Base-by-base conservation (phyloP, 768 basidiomycete species). In the Dacryopinax spathularia region DNA sequence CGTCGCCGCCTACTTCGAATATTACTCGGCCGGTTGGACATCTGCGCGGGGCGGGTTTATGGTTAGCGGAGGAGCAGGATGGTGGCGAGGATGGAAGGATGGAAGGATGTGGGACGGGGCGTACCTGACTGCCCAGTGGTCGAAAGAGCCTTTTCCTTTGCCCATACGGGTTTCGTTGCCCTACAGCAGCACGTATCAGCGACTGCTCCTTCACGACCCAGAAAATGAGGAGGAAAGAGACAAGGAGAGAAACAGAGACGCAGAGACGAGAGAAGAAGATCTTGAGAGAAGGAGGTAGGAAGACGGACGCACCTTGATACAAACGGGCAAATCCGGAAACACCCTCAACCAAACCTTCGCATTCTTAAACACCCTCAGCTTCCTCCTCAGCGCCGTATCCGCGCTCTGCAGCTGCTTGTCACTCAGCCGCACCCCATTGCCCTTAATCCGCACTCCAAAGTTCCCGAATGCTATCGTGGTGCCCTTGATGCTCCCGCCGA, bases 81-180 rank as follows among this genome's bases (percentile, higher is more conserved):
- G 39, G 27, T 16, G 22, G n/a, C 22, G 37, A 7, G 61, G 34
- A 61, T 5, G 65, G 65, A 25, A 31, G n/a, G 37, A 27, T 12
- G 29, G 43, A 59, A n/a, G n/a, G 12, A 22, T 13, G 37, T 12
- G 20, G 20, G 27, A 9, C 10, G 10, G 33, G 0, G 71, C 83
- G 62, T 69, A 91, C 90, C 91, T 84, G 64, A 88, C 90, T 29
- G 94, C 91, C 96, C 96, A 99, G 73, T 81, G 97, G 72, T 98
- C 96, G 69, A 98, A 98, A 0, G 88, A 84, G 48, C 96, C 96
- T 74, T 99, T 99, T 65, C 96, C 96, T 76, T 98, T 98, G 60
- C 96, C 96, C 96, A 98, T 97, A 80, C 96, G 88, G 4, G 92
- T 94, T 75, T 98, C 94, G 69, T 96, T 98, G 62, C 96, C 95